Evolutionary conservation across 371 early-diverging fungal genomes (phyloP), one percentile per base, ranked within the genome.

Genomic region (Mucor indicus): DNA sequence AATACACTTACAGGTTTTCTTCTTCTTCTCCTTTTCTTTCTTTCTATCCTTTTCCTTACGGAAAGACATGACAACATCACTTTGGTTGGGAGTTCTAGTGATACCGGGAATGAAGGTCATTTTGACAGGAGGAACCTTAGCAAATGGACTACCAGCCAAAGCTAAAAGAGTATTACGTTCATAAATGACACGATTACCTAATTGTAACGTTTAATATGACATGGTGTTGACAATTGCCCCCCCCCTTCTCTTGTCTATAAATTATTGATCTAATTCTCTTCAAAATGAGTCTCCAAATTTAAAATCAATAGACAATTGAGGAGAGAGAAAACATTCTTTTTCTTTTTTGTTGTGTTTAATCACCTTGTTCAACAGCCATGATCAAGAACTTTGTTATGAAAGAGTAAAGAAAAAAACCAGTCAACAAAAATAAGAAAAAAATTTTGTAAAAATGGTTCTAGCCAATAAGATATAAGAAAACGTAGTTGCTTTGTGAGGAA

Each of bases 61-160:
- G 40, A 55, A 63, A 43, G 57, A 45, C 42, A 62, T 45, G 17
- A 62, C 60, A 53, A 53, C 49, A 22, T 65, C 55, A 39, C 56
- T 56, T 48, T 62, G 57, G 17, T 60, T 54, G 16, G 60, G 60
- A 25, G 70, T 55, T 51, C 62, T 70, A 39, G 86, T 83, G 13
- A 86, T 80, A 47, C 86, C 86, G 32, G 86, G 75, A 38, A 85
- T 74, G 55, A 69, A 78, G 4, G 72, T 73, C 70, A 85, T 66
- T 52, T 74, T 74, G 44, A 66, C 70, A 38, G 86, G 86, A 32
- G 81, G 82, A 6, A 80, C 72, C 53, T 79, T 79, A 4, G 83
- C 70, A 55, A 86, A 53, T 22, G 76, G 80, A 57, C 84, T 84
- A 68, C 80, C 81, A 44, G 81, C 73, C 21, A 86, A 74, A 40